Conservation (phyloP, 345 rosid species). For the Orychophragmus violaceus region DNA sequence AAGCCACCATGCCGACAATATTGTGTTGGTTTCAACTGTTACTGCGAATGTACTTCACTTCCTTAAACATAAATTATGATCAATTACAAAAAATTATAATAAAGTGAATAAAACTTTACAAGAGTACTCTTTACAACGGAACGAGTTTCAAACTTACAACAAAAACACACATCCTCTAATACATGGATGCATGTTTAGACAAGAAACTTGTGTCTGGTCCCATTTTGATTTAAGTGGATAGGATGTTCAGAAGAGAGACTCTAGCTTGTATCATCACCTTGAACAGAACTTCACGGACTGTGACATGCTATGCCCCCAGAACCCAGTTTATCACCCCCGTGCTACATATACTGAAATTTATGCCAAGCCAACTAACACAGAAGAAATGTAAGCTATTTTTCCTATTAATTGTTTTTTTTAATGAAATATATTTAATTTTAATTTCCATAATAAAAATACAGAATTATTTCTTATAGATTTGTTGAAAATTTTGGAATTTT, state of each 20-base stretch:
- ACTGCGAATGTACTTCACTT: not conserved
- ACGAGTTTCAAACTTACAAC: slow-evolving; percentile 23
- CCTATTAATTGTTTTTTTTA: too few relatives aligned
- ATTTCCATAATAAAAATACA: too few relatives aligned
- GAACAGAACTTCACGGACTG: too few relatives aligned
- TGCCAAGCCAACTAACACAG: too few relatives aligned
- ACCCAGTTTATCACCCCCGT: too few relatives aligned
- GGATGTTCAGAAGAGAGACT: slow-evolving; percentile 52
- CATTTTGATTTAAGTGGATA: slow-evolving; percentile 34
- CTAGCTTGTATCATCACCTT: slow-evolving; percentile 51
- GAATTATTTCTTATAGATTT: too few relatives aligned
- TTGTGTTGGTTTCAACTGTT: not conserved
- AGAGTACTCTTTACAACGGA: slow-evolving; percentile 8
- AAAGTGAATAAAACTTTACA: slow-evolving; percentile 1
- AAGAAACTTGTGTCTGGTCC: too few relatives aligned
- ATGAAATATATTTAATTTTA: too few relatives aligned
- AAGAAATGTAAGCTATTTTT: too few relatives aligned
- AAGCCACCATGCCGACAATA: not conserved
- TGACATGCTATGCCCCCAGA: too few relatives aligned
- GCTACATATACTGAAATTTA: too few relatives aligned
- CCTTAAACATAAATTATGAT: not conserved
- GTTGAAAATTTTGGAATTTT: too few relatives aligned
- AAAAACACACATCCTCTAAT: slow-evolving; percentile 35
- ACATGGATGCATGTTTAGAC: slow-evolving; percentile 28
- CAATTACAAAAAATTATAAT: not conserved